Conservation (phyloP, 164 flowering plant genomes). For the Aristolochia californica region DNA sequence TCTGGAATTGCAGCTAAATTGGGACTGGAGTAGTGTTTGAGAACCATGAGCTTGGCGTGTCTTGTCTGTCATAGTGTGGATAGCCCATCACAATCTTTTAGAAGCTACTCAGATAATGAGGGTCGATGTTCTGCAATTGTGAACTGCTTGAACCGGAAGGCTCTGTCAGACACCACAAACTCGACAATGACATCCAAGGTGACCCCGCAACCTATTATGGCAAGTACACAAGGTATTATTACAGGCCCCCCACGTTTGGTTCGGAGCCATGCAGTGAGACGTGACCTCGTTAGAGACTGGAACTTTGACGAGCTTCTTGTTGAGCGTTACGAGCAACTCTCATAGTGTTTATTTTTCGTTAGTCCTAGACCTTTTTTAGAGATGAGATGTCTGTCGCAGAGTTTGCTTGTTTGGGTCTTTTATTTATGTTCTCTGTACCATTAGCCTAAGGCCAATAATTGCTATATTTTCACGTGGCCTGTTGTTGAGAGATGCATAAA, state of each 20-base stretch:
- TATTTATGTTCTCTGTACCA: too few species aligned
- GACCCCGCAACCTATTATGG: slow-evolving; percentile 56
- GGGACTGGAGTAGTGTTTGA: slow-evolving; percentile 2
- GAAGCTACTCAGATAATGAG: slow-evolving; percentile 81
- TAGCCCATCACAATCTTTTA: slow-evolving; percentile 85
- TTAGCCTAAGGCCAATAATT: too few species aligned
- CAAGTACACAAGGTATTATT: slow-evolving; percentile 19
- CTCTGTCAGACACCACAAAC: slow-evolving; percentile 24
- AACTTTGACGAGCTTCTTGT: slow-evolving; percentile 60
- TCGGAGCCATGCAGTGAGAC: slow-evolving; percentile 74
- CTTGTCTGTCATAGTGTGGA: slow-evolving; percentile 75
- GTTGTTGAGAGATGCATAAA: not conserved
- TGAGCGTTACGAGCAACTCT: slow-evolving; percentile 25
- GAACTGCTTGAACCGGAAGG: slow-evolving; percentile 41
- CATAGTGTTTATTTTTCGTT: too few species aligned
- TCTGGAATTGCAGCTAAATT: not conserved
- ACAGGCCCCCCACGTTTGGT: slow-evolving; percentile 64
- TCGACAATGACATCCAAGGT: slow-evolving; percentile 52
- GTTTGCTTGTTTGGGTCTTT: too few species aligned
- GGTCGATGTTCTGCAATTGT: slow-evolving; percentile 67
- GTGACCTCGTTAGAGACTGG: slow-evolving; percentile 89
- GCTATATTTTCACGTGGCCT: not conserved
- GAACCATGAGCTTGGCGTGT: slow-evolving; percentile 75
- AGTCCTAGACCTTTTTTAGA: too few species aligned
- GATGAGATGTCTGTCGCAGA: too few species aligned